Evolutionary conservation across 2,329 filamentous ascomycete species (phyloP).

Genomic region (Chaetoscypha palmicola): DNA sequence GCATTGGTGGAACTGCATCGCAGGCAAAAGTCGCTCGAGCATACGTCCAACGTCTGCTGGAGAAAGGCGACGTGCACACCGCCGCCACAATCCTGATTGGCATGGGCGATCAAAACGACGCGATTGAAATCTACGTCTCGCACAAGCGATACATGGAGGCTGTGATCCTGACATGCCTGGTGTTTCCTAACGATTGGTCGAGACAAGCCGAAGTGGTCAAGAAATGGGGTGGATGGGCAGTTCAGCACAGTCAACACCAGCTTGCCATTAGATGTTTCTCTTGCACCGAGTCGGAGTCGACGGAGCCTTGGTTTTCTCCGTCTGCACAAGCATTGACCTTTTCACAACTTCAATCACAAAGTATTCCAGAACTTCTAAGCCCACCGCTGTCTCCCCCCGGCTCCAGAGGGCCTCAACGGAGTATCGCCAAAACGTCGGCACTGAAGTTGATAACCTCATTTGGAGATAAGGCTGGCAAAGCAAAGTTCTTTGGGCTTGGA

Average conservation of each 20-base stretch:
- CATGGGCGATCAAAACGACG: constrained; percentile 86
- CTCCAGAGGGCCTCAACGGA: constrained; percentile 49
- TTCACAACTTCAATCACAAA: constrained; percentile 50
- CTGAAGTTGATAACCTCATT: constrained; percentile 92
- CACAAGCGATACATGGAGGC: constrained; percentile 91
- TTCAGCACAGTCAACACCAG: constrained; percentile 80
- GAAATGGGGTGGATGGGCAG: constrained; percentile 91
- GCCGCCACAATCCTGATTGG: constrained; percentile 89
- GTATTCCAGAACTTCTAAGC: constrained; percentile 56
- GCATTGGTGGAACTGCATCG: constrained; percentile 69
- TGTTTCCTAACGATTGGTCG: constrained; percentile 82
- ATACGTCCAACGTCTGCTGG: constrained; percentile 83
- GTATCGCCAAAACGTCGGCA: constrained; percentile 71
- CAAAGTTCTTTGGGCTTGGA: constrained; percentile 53
- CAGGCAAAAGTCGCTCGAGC: constrained; percentile 87
- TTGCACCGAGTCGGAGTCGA: constrained; percentile 77
- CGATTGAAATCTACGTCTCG: constrained; percentile 92
- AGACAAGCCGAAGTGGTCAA: constrained; percentile 79
- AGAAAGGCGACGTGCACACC: constrained; percentile 84
- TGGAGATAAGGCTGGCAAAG: constrained; percentile 52
- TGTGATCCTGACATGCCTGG: constrained; percentile 75
- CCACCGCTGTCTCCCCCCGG: constrained; percentile 69
- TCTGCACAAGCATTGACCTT: constrained; percentile 58
- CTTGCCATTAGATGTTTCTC: constrained; percentile 90
- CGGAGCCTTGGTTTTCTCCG: constrained; percentile 83